phyloP scores from a whole-genome alignment of 129 eudicot species.

The Flaveria bidentis region DNA sequence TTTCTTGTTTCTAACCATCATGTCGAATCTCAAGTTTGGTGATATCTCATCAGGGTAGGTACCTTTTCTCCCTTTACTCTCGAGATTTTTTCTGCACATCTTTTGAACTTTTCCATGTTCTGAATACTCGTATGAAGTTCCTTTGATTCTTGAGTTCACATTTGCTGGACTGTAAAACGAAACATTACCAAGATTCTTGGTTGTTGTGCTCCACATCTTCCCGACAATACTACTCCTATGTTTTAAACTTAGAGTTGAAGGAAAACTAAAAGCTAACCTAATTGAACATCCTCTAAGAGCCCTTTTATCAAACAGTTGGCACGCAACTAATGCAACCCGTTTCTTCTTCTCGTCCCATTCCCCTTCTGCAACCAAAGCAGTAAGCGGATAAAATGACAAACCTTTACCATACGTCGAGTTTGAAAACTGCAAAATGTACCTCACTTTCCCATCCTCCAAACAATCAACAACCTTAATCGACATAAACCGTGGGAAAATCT shows the following conservation, averaged over 20 bases:
- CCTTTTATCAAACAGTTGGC: slow-evolving; percentile 54
- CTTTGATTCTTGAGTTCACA: slow-evolving; percentile 34
- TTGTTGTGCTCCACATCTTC: slow-evolving; percentile 71
- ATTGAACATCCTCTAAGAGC: slow-evolving; percentile 61
- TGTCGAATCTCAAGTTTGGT: slow-evolving; percentile 74
- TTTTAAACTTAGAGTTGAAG: slow-evolving; percentile 52
- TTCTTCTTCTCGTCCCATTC: slow-evolving; percentile 66
- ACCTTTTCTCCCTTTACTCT: slow-evolving; percentile 35
- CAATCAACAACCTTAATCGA: slow-evolving; percentile 60
- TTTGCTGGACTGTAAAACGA: slow-evolving; percentile 46
- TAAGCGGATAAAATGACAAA: slow-evolving; percentile 52
- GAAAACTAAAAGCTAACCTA: slow-evolving; percentile 70
- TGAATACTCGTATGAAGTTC: slow-evolving; percentile 52
- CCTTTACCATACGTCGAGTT: slow-evolving; percentile 40
- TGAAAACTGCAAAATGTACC: slow-evolving; percentile 58
- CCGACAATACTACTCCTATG: slow-evolving; percentile 69
- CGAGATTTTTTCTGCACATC: slow-evolving; percentile 39
- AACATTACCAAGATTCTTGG: slow-evolving; percentile 50
- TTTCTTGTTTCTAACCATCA: slow-evolving; percentile 56
- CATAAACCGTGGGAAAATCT: slow-evolving; percentile 47
- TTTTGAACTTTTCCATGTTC: slow-evolving; percentile 45
- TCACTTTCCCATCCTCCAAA: slow-evolving; percentile 53
- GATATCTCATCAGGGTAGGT: slow-evolving; percentile 62
- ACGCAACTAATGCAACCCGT: slow-evolving; percentile 65
- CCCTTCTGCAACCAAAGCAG: slow-evolving; percentile 78